Evolutionary conservation across 208 protist species (phyloP), one percentile per base, ranked within the genome.

Genomic region (Trypanosoma boissoni): DNA sequence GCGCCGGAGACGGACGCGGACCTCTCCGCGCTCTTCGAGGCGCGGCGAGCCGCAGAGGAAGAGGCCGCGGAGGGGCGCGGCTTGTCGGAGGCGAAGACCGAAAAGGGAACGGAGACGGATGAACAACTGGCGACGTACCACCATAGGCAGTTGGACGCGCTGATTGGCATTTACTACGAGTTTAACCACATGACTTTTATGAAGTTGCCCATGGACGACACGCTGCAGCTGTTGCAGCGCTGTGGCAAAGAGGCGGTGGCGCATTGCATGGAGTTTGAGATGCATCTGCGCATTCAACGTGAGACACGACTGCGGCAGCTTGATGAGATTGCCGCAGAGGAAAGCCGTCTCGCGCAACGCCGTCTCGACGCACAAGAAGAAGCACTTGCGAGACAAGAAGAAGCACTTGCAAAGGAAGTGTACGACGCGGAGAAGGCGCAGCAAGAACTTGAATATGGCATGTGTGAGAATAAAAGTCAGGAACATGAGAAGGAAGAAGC

Each of bases 181-280:
- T 95, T 92, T 49, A 92, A 92, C 49, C 88, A 95, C 65, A 49
- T 77, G 24, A 90, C 77, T 1, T 91, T 95, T 62, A 76, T 88
- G 53, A 92, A 91, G 43, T 64, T 95, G 29, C 81, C 84, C 24
- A 82, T 95, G 64, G 65, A 74, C 27, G 84, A 95, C 68, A 92
- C 85, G 24, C 50, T 95, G 29, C 73, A 78, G 66, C 64, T 92
- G 60, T 69, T 95, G 9, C 68, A 75, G 27, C 76, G 85, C 7
- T 92, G 84, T 55, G 85, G 88, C 6, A 84, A 74, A 41, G 84
- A 87, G 46, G 77, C 75, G 10, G 71, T 81, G 49, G 80, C 84
- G 36, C 88, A 95, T 52, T 26, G 74, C 5, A 58, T 80, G 16
- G 84, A 95, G 64, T 87, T 78, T 70, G 88, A 95, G 60, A 81